These are phyloP conservation scores for Aspergillus glaucus DNA, from an alignment of 2,329 filamentous ascomycete species.

Conservation along the genomic window DNA sequence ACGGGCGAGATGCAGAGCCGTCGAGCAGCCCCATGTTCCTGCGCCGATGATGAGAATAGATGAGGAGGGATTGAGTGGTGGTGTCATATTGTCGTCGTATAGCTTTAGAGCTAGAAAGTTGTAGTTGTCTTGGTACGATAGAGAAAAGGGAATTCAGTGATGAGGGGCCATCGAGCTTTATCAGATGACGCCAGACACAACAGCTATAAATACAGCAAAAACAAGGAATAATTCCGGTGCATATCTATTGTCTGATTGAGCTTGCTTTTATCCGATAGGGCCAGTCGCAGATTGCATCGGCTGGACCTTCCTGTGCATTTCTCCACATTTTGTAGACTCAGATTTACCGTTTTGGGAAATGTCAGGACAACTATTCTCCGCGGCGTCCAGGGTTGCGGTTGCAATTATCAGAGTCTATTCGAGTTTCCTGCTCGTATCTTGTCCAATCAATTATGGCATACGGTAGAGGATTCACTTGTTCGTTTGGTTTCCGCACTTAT, in stretches of 20 bases:
- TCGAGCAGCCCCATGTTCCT: conserved; percentile 48
- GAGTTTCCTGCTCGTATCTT: neutral
- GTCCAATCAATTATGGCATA: neutral
- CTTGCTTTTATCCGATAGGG: no score
- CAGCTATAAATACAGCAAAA: no score
- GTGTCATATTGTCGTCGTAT: conserved; percentile 1
- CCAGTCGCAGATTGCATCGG: neutral
- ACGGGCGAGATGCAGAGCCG: conserved; percentile 47
- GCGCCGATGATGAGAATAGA: conserved; percentile 42
- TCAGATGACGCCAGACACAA: no score
- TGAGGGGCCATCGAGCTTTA: no score
- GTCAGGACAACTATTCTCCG: neutral
- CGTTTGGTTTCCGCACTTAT: neutral
- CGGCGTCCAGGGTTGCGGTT: neutral
- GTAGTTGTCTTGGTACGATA: neutral
- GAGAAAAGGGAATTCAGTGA: neutral
- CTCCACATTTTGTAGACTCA: conserved; percentile 6
- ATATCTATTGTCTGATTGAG: no score
- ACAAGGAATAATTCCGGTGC: no score
- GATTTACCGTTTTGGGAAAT: neutral
- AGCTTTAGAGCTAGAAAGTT: neutral
- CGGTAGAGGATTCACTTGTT: neutral
- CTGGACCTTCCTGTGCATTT: conserved; percentile 9
- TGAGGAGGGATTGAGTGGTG: conserved; percentile 3
- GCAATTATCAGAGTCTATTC: neutral